Base-by-base conservation (phyloP, 805 yeast genomes). In the Groenewaldozyma salmanticensis region DNA sequence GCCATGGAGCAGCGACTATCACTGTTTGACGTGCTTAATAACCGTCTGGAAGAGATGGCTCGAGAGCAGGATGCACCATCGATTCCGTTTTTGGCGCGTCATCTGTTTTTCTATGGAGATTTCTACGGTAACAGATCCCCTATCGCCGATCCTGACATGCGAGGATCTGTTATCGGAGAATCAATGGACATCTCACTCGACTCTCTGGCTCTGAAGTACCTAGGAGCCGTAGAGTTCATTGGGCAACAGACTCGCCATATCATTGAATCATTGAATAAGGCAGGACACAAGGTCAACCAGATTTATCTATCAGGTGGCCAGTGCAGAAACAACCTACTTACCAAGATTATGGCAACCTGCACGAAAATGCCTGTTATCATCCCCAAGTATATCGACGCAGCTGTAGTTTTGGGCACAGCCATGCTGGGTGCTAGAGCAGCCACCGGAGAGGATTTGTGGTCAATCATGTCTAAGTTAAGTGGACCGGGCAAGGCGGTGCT, bases 241-340 rank as follows among this genome's bases (percentile, higher is more conserved):
- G 96, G 95, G 38, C 95, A 87, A 59, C 98, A 92, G 66, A 90
- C 97, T 0, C 77, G 96, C 54, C 98, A 92, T 54, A 92, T 92
- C 56, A 79, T 90, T 27, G 92, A 84, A 51, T 77, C 79, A 47
- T 81, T 92, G 86, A 79, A 76, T 51, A 63, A 68, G 42, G 68
- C 82, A 2, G 98, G 98, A 1, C 95, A 90, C 64, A 50, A 67
- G 7, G 74, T 92, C 47, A 67, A 72, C 16, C 72, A 85, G 18
- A 77, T 92, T 46, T 92, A 80, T 64, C 79, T 92, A 79, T 79
- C 90, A 46, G 98, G 98, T 42, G 97, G 98, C 27, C 98, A 92
- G 61, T 88, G 96, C 61, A 76, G 96, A 57, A 92, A 92, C 62
- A 82, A 87, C 15, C 66, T 92, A 43, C 70, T 92, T 46, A 87